A percentile compares a stretch with the other conserved stretches of the same genome.
Conservation (phyloP, 257 asterid species). For the Fraxinus anomala region DNA sequence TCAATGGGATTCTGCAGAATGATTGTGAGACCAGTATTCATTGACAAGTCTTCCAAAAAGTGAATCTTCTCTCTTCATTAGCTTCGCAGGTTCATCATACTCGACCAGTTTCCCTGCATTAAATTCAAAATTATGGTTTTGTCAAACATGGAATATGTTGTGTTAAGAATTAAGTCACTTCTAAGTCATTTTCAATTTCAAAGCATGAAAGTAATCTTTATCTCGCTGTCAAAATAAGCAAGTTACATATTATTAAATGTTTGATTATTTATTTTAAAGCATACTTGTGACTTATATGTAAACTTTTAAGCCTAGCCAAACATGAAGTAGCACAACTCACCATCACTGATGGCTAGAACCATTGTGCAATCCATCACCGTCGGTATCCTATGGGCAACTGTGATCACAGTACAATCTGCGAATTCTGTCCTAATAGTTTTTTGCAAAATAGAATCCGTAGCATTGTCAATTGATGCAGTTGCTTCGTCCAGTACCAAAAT, state of each 20-base stretch:
- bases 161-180: not conserved
- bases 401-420: conserved; percentile 79
- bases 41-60: conserved; percentile 1
- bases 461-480: conserved; percentile 92
- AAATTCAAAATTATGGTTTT: not conserved
- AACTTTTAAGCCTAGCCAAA: not conserved
- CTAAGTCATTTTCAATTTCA: too few species aligned
- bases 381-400: conserved; percentile 95
- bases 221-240: not conserved
- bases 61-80: conserved; percentile 2
- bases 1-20: conserved; percentile 48
- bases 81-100: not conserved
- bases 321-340: not conserved
- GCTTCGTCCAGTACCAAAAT: conserved; percentile 92
- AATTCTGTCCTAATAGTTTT: conserved; percentile 82
- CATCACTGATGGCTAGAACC: conserved; percentile 33
- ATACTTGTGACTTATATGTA: too few species aligned
- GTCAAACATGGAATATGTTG: not conserved
- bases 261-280: not conserved
- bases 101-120: conserved; percentile 7
- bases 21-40: conserved; percentile 63
- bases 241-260: not conserved
- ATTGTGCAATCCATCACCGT: conserved; percentile 94
- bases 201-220: not conserved
- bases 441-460: conserved; percentile 86